A percentile compares a stretch with the other conserved stretches of the same genome.
Conservation (phyloP, 768 basidiomycete genomes). For the Trametes cingulata region DNA sequence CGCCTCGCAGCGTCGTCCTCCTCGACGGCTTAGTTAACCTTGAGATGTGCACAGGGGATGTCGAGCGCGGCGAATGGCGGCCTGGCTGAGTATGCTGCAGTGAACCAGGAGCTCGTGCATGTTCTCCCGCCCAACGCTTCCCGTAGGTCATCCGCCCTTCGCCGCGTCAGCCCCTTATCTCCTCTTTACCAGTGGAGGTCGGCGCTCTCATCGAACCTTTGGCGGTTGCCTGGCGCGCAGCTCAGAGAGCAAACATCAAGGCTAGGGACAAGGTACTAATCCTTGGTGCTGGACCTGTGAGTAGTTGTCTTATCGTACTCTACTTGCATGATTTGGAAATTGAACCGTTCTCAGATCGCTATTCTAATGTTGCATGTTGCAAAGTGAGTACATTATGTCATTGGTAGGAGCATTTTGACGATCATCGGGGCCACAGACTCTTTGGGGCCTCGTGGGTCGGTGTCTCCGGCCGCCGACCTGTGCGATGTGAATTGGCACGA, state of each 20-base stretch:
- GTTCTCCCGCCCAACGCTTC: slow-evolving; percentile 40
- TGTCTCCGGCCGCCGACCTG: slow-evolving; percentile 41
- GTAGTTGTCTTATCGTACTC: slow-evolving; percentile 10
- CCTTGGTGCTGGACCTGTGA: slow-evolving; percentile 46
- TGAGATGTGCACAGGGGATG: slow-evolving; percentile 33
- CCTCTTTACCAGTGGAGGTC: slow-evolving; percentile 39
- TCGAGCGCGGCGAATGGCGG: slow-evolving; percentile 42
- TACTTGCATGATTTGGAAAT: too few species aligned
- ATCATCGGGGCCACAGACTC: neutral
- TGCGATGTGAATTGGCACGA: slow-evolving; percentile 39
- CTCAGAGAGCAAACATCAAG: slow-evolving; percentile 42
- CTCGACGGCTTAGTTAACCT: too few species aligned
- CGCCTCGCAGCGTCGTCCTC: too few species aligned
- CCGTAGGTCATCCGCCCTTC: slow-evolving; percentile 30
- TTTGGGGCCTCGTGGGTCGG: slow-evolving; percentile 26
- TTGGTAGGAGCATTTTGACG: neutral
- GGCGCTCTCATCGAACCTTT: slow-evolving; percentile 51
- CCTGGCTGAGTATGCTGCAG: slow-evolving; percentile 42
- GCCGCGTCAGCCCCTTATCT: neutral
- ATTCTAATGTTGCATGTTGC: neutral
- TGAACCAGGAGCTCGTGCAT: slow-evolving; percentile 39
- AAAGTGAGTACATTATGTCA: neutral
- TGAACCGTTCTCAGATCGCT: neutral
- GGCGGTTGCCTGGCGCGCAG: slow-evolving; percentile 47
- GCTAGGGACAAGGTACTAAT: slow-evolving; percentile 43